phyloP scores from a whole-genome alignment of 1,284 basidiomycete species.

The Somion occarium region DNA sequence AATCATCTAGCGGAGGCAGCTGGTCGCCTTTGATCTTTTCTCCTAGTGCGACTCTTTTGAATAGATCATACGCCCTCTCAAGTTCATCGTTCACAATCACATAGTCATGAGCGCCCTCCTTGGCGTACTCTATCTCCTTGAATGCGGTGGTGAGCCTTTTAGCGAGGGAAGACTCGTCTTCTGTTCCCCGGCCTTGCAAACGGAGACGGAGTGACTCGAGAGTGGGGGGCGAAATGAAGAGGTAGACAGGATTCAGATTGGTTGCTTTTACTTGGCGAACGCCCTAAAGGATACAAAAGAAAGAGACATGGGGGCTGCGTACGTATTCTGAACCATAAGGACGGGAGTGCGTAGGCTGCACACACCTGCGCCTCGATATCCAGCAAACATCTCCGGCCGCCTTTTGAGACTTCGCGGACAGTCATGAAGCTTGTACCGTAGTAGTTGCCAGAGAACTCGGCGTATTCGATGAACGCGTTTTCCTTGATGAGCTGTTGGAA shows the following conservation, averaged over 20 bases:
- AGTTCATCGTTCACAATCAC: conserved; percentile 93
- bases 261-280: conserved; percentile 78
- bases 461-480: conserved; percentile 72
- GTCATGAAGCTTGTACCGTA: conserved; percentile 89
- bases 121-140: conserved; percentile 85
- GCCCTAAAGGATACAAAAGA: conserved; percentile 68
- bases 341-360: conserved; percentile 16
- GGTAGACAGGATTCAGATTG: conserved; percentile 79
- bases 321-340: not conserved
- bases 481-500: conserved; percentile 62
- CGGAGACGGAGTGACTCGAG: conserved; percentile 64
- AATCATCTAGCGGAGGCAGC: conserved; percentile 59
- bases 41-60: conserved; percentile 72
- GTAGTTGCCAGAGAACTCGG: conserved; percentile 87
- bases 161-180: conserved; percentile 69
- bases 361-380: conserved; percentile 95
- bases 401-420: conserved; percentile 49
- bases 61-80: conserved; percentile 73
- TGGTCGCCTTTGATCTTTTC: conserved; percentile 47
- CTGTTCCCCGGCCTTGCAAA: conserved; percentile 81
- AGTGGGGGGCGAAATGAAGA: conserved; percentile 92
- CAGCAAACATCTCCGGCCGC: conserved; percentile 80
- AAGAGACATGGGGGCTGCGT: not conserved
- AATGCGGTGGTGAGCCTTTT: conserved; percentile 80
- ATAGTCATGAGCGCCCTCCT: conserved; percentile 73